Evolutionary conservation across 768 basidiomycete genomes (phyloP).

Genomic region (Mycena alexandri): DNA sequence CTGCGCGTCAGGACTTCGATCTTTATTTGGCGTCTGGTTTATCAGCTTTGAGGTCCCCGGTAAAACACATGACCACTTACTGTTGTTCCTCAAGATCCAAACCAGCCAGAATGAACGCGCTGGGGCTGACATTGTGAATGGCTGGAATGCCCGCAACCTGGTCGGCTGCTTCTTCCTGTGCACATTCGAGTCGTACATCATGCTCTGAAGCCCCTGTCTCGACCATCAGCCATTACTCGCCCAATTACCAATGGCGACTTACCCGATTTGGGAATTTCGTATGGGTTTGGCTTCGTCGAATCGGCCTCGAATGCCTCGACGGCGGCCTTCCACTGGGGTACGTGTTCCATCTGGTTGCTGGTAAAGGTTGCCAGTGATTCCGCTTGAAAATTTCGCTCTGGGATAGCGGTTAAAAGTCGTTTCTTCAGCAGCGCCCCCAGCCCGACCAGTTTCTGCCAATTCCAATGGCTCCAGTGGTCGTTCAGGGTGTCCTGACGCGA

Average conservation of each 20-base stretch:
- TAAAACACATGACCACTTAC: too few relatives aligned
- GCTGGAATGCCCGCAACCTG: background rate
- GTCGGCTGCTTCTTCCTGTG: constrained; percentile 30
- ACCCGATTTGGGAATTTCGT: constrained; percentile 5
- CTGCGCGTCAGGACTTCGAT: constrained; percentile 10
- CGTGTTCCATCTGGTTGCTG: constrained; percentile 3
- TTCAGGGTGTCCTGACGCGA: too few relatives aligned
- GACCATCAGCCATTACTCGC: too few relatives aligned
- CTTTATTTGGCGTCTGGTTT: background rate
- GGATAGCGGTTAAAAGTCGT: background rate
- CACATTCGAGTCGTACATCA: constrained; percentile 25
- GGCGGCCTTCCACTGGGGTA: background rate
- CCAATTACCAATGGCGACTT: background rate
- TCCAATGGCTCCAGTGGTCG: too few relatives aligned
- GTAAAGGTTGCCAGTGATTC: constrained; percentile 1
- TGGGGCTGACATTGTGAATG: constrained; percentile 38
- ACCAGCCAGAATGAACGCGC: constrained; percentile 33
- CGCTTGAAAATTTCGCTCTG: constrained; percentile 6
- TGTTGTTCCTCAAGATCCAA: constrained; percentile 41
- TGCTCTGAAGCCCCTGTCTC: constrained; percentile 30
- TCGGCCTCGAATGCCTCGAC: constrained; percentile 27
- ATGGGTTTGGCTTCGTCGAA: constrained; percentile 7
- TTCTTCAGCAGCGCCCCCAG: constrained; percentile 39
- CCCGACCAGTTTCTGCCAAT: constrained; percentile 48
- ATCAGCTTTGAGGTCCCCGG: too few relatives aligned